Conservation (phyloP, 306 rosid genomes). For the Vigna nakashimae region DNA sequence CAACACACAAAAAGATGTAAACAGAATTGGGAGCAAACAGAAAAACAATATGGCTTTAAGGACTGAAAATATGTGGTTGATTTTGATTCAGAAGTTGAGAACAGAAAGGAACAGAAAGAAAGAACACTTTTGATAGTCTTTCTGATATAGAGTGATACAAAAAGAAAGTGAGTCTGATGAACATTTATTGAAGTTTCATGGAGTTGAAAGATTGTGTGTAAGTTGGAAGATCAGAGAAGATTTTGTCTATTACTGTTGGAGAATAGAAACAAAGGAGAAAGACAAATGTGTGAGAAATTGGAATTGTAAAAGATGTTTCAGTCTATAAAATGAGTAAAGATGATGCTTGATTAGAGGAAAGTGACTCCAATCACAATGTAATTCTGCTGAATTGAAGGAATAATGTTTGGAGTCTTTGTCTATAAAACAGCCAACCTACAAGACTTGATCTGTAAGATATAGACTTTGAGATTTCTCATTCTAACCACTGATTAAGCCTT, state of each 20-base stretch:
- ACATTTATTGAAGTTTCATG: constrained; percentile 47
- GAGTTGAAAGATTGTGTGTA: constrained; percentile 38
- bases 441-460: constrained; percentile 47
- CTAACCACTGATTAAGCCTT: constrained; percentile 53
- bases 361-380: constrained; percentile 42
- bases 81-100: constrained; percentile 51
- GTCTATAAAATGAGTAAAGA: constrained; percentile 40
- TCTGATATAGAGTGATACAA: constrained; percentile 33
- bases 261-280: constrained; percentile 48
- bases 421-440: constrained; percentile 34
- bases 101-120: constrained; percentile 27
- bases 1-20: not conserved
- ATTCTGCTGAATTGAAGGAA: constrained; percentile 55
- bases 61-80: constrained; percentile 35
- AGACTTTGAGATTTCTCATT: constrained; percentile 45
- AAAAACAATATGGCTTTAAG: constrained; percentile 28
- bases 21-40: not conserved
- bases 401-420: constrained; percentile 42
- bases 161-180: constrained; percentile 42
- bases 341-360: constrained; percentile 56
- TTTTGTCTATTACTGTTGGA: constrained; percentile 47
- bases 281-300: constrained; percentile 39
- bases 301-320: constrained; percentile 27
- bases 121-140: not conserved
- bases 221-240: constrained; percentile 38